phyloP scores from a whole-genome alignment of 306 rosid genomes.

The Clitoria ternatea region DNA sequence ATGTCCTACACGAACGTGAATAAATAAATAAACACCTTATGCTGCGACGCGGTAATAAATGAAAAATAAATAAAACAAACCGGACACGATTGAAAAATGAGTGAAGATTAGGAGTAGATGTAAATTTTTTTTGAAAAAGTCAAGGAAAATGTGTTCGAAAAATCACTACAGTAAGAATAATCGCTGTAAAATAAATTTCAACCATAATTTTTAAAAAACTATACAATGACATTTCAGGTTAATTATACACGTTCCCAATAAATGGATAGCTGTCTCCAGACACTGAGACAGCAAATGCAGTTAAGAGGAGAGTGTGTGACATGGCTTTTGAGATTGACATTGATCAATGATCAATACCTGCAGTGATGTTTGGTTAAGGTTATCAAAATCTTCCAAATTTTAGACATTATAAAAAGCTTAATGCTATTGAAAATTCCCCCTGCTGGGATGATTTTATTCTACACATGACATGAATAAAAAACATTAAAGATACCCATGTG shows the following conservation, averaged over 20 bases:
- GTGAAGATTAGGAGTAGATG: background rate
- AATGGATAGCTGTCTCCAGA: background rate
- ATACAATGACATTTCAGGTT: no score
- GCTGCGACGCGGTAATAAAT: no score
- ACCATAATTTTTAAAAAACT: no score
- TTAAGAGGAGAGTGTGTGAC: background rate
- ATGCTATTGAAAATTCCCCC: background rate
- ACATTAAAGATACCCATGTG: background rate
- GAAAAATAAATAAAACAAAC: background rate
- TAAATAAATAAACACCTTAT: background rate
- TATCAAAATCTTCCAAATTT: background rate
- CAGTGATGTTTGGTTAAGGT: slow-evolving; percentile 9
- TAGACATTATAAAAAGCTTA: background rate
- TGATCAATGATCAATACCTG: background rate
- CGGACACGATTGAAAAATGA: background rate
- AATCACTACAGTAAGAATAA: background rate
- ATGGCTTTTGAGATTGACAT: background rate
- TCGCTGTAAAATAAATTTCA: background rate
- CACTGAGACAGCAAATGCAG: background rate
- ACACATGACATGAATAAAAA: background rate
- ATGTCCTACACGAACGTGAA: background rate
- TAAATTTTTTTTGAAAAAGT: background rate
- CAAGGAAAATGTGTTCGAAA: background rate
- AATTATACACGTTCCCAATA: background rate
- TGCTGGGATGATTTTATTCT: background rate